Evolutionary conservation across 2,329 filamentous ascomycete species (phyloP).

Genomic region (Penicillium sp.): DNA sequence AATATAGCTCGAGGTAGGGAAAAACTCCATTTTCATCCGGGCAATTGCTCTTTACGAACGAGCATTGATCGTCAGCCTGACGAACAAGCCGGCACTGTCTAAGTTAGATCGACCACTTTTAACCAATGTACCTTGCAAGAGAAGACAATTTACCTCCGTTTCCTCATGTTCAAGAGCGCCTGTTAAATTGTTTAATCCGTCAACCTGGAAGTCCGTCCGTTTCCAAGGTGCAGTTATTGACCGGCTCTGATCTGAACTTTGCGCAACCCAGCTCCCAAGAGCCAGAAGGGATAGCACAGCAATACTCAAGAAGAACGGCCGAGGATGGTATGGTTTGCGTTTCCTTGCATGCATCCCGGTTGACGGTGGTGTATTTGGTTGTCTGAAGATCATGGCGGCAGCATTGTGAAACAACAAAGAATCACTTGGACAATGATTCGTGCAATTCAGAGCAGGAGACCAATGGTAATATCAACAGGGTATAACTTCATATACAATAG

Average conservation of each 20-base stretch:
- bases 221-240: constrained; percentile 2
- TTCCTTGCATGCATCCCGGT: constrained; percentile 18
- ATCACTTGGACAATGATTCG: background rate
- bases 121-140: background rate
- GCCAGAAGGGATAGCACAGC: constrained; percentile 33
- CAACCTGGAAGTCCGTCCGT: background rate
- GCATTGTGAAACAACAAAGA: constrained; percentile 19
- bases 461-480: constrained; percentile 1
- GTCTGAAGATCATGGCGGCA: constrained; percentile 28
- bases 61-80: constrained; percentile 73
- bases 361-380: constrained; percentile 20
- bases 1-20: constrained; percentile 86
- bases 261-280: constrained; percentile 24
- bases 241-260: background rate
- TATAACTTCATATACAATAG: background rate
- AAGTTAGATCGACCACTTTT: background rate
- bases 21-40: constrained; percentile 82
- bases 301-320: constrained; percentile 46
- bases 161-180: background rate
- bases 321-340: constrained; percentile 32
- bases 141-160: constrained; percentile 4
- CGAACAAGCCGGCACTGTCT: constrained; percentile 74
- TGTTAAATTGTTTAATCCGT: background rate
- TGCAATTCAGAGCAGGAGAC: constrained; percentile 8
- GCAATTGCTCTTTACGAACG: constrained; percentile 78